Base-by-base conservation (phyloP, 176 grass and related monocot genomes). In the Carex pumila region DNA sequence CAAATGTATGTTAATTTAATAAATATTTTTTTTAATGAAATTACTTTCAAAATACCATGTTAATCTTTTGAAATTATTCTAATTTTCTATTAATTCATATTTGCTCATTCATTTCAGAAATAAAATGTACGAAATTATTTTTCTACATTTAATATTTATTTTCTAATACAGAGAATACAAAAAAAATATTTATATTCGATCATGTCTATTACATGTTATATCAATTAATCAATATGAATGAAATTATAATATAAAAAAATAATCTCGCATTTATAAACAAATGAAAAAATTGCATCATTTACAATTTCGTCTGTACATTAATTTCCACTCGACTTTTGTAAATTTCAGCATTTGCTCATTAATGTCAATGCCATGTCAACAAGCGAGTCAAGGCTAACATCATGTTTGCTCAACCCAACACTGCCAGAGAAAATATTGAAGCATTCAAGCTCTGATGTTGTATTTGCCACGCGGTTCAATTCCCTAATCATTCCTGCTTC, bases 361-460 rank as follows among this genome's bases (percentile, higher is more conserved):
- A 96, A 25, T 17, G 70, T 77, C 47, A 91, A 36, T 39, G 87
- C 89, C 56, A 78, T 82, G 1, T 88, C 83, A 45, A 96, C 85
- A 14, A 89, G 80, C 18, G 87, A 86, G 15, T 50, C 71, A 12
- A 96, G 69, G 36, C 86, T 71, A 25, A 75, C 68, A 65, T 73
- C 49, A 32, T 87, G 87, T 76, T 83, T 84, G 74, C 85, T 92
- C 73, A 96, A 53, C 32, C 93, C 91, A 32, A 96, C 93, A 55
- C 93, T 96, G 29, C 93, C 93, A 5, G 91, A 92, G 87, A 96
- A 92, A 0, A 96, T 83, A 47, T 88, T 90, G 80, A 96, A 96
- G 84, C 91, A 96, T 85, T 96, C 91, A 4, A 96, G 87, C 69
- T 89, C 87, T 3, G 90, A 96, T 50, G 93, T 91, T 25, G 93